Evolutionary conservation across 2,329 filamentous ascomycete genomes (phyloP).

Genomic region (Microdochium trichocladiopsis): DNA sequence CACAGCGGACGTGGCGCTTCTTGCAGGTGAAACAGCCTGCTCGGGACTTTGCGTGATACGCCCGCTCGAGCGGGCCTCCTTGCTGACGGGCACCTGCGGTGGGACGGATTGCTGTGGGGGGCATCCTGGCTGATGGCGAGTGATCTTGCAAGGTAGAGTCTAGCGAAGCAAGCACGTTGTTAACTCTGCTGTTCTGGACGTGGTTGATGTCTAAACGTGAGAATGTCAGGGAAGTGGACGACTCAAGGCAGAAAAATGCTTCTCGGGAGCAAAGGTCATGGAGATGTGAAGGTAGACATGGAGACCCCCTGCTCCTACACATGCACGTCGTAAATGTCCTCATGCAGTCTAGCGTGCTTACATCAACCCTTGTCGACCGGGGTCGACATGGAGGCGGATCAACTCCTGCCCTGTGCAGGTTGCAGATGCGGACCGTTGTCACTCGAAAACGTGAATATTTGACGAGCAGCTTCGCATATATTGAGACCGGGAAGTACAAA

Average conservation of each 20-base stretch:
- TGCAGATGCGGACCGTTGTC: too few species aligned
- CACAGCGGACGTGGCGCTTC: not conserved
- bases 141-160: not conserved
- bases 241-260: not conserved
- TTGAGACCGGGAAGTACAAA: too few species aligned
- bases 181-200: too few species aligned
- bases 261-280: not conserved
- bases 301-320: not conserved
- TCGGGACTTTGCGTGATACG: not conserved
- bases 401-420: too few species aligned
- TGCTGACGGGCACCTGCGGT: not conserved
- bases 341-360: not conserved
- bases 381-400: too few species aligned
- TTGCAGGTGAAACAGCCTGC: not conserved
- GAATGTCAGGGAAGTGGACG: too few species aligned
- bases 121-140: not conserved
- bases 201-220: too few species aligned
- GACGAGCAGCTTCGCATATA: too few species aligned
- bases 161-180: too few species aligned
- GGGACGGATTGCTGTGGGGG: not conserved
- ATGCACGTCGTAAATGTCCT: not conserved
- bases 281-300: not conserved
- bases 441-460: too few species aligned
- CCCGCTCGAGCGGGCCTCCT: not conserved
- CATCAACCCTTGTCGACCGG: too few species aligned